Evolutionary conservation across 768 basidiomycete genomes (phyloP).

Genomic region (Scleroderma bovista): DNA sequence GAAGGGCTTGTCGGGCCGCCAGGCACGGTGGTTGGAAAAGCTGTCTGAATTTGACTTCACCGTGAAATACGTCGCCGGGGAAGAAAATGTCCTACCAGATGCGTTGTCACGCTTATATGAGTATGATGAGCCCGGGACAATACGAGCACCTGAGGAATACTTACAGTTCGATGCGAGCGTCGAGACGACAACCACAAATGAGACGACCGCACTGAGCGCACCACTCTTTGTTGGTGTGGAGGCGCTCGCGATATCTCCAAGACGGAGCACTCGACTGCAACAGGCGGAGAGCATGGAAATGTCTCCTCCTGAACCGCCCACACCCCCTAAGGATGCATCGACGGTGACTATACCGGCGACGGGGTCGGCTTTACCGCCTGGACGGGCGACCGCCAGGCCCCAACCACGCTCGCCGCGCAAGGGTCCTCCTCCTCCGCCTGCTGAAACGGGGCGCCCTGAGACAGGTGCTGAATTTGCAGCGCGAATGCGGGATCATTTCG

Average conservation of each 20-base stretch:
- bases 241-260: neutral
- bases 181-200: neutral
- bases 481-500: too few relatives aligned
- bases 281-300: too few relatives aligned
- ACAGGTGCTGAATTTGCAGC: slow-evolving; percentile 3
- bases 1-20: too few relatives aligned
- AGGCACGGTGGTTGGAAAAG: too few relatives aligned
- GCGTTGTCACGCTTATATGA: neutral
- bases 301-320: neutral
- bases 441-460: neutral
- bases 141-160: neutral
- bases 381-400: too few relatives aligned
- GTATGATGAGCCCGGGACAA: too few relatives aligned
- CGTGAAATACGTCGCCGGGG: slow-evolving; percentile 25
- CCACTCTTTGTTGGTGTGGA: too few relatives aligned
- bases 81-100: slow-evolving; percentile 29
- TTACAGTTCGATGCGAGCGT: neutral
- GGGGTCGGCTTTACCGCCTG: too few relatives aligned
- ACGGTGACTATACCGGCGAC: neutral
- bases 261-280: too few relatives aligned
- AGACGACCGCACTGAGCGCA: neutral
- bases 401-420: neutral
- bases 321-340: neutral
- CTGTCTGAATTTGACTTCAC: slow-evolving; percentile 8
- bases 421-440: neutral